A percentile compares a stretch with the other conserved stretches of the same genome.
Evolutionary conservation across 179 eudicot genomes (phyloP).

Genomic region (Beta lomatogona): DNA sequence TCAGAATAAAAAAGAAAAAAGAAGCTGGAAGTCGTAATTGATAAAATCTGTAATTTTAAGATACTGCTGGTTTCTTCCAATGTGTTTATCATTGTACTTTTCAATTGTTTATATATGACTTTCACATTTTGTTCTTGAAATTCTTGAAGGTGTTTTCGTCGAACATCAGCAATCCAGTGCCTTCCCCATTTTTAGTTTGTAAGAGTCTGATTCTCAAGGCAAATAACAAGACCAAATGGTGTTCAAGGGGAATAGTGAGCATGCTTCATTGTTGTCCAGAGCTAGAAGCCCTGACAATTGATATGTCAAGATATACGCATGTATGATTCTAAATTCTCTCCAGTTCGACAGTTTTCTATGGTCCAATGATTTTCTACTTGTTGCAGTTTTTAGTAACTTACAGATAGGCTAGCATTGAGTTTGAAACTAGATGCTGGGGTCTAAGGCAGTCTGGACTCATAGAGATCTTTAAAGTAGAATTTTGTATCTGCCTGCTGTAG

Average conservation of each 20-base stretch:
- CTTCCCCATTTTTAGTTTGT: neutral
- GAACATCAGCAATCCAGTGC: neutral
- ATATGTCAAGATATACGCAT: neutral
- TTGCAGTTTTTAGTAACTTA: slow-evolving; percentile 7
- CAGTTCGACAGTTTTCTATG: neutral
- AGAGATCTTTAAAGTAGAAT: neutral
- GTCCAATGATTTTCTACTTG: neutral
- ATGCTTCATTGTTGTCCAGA: neutral
- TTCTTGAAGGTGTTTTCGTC: slow-evolving; percentile 3
- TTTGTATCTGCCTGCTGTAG: neutral
- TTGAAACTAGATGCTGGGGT: neutral
- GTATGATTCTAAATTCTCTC: neutral
- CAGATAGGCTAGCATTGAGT: neutral
- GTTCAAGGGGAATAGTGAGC: neutral
- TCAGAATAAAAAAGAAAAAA: too few relatives aligned
- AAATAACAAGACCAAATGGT: neutral
- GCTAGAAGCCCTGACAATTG: slow-evolving; percentile 5
- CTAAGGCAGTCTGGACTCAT: neutral
- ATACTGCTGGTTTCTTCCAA: neutral
- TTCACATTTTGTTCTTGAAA: neutral
- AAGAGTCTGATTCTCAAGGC: slow-evolving; percentile 5
- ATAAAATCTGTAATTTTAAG: neutral
- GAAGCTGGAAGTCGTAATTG: neutral
- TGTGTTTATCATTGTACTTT: neutral
- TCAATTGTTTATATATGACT: neutral